Evolutionary conservation across 2,329 filamentous ascomycete genomes (phyloP).

Genomic region (Grosmannia serpens): DNA sequence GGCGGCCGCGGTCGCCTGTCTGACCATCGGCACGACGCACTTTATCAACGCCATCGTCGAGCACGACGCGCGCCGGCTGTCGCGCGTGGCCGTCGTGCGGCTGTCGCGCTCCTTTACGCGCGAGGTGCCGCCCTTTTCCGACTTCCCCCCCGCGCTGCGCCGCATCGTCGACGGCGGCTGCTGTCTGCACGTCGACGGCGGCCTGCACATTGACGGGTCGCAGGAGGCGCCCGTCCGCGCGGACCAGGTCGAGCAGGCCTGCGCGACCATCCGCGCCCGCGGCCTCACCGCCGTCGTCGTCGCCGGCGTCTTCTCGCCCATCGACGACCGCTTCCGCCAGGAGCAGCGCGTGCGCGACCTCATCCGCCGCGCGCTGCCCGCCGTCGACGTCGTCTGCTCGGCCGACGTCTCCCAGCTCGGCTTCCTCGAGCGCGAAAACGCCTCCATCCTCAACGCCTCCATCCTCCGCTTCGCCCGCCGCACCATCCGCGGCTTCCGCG

Average conservation of each 20-base stretch:
- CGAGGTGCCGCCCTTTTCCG: constrained; percentile 30
- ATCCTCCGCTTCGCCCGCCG: constrained; percentile 33
- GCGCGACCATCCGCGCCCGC: constrained; percentile 13
- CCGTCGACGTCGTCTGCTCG: constrained; percentile 17
- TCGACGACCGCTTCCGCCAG: constrained; percentile 40
- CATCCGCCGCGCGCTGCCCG: constrained; percentile 30
- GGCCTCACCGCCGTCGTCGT: constrained; percentile 35
- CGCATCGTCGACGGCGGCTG: constrained; percentile 32
- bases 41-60: constrained; percentile 15
- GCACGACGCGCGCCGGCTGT: constrained; percentile 14
- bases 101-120: constrained; percentile 17
- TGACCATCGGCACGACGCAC: constrained; percentile 15
- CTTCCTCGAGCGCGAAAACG: constrained; percentile 39
- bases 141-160: constrained; percentile 26
- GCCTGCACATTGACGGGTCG: constrained; percentile 38
- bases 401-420: constrained; percentile 21
- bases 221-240: constrained; percentile 33
- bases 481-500: constrained; percentile 32
- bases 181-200: constrained; percentile 33
- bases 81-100: constrained; percentile 20
- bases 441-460: constrained; percentile 40
- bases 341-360: constrained; percentile 38
- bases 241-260: constrained; percentile 17
- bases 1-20: constrained; percentile 5
- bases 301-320: constrained; percentile 45